A percentile compares a stretch with the other conserved stretches of the same genome.
phyloP scores from a whole-genome alignment of 179 eudicot genomes.

The Beta macrorhiza region DNA sequence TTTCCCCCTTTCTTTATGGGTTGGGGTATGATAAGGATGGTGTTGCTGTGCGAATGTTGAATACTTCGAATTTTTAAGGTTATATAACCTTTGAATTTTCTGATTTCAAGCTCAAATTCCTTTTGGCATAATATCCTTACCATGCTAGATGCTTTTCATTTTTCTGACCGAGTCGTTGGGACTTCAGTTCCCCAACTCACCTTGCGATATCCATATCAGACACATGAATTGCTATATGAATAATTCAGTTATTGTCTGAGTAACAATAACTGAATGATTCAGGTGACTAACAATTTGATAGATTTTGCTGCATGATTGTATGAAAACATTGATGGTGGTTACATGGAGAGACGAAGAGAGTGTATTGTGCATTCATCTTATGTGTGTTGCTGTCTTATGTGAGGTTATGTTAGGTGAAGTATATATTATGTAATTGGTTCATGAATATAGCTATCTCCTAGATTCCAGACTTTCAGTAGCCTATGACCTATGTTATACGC shows the following conservation, averaged over 20 bases:
- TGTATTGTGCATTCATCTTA: constrained; percentile 6
- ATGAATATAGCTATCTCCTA: background rate
- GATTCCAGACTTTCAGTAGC: background rate
- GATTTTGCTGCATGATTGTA: background rate
- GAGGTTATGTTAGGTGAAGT: background rate
- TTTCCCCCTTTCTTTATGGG: too few relatives aligned
- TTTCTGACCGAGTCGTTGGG: background rate
- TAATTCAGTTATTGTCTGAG: too few relatives aligned
- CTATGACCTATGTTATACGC: background rate
- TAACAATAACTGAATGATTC: too few relatives aligned
- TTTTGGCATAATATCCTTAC: background rate
- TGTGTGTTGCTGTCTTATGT: background rate
- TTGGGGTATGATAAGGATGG: background rate
- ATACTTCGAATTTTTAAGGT: background rate
- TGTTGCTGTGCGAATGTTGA: background rate
- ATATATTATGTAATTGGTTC: background rate
- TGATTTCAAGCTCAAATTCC: background rate
- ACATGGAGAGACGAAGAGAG: background rate
- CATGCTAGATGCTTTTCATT: background rate
- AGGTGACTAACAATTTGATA: background rate
- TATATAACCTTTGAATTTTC: background rate
- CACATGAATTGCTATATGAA: background rate
- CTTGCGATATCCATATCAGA: background rate
- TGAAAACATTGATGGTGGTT: too few relatives aligned
- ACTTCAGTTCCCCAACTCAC: background rate